Percentiles rank a stretch among this genome's conserved stretches.
Evolutionary conservation across 2,329 filamentous ascomycete species (phyloP).

Genomic region (Phyllosticta capitalensis): DNA sequence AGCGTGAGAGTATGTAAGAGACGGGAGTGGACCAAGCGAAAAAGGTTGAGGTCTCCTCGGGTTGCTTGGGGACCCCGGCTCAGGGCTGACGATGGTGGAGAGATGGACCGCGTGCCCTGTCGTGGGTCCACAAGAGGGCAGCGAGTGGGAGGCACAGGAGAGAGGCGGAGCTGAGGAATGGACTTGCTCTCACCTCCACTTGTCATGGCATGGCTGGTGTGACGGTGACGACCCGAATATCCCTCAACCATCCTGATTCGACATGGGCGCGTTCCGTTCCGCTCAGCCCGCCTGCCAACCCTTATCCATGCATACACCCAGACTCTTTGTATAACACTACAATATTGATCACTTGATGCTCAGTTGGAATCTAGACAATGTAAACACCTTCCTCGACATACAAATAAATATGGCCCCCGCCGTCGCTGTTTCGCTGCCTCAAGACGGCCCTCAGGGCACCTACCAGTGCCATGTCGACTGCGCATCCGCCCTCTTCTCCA

Average conservation of each 20-base stretch:
- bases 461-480: background rate
- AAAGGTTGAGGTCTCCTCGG: background rate
- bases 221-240: no score
- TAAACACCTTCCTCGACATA: no score
- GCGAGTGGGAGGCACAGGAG: background rate
- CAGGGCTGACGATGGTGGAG: background rate
- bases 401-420: no score
- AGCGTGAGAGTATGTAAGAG: background rate
- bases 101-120: background rate
- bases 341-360: background rate
- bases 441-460: background rate
- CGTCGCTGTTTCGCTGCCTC: background rate
- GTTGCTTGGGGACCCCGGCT: background rate
- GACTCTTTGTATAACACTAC: background rate
- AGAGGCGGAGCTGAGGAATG: background rate
- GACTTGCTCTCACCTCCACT: no score
- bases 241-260: background rate
- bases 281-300: no score
- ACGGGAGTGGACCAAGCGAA: background rate
- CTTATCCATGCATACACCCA: no score
- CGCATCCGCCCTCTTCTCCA: background rate
- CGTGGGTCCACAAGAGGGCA: background rate
- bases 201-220: no score
- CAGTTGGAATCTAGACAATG: background rate
- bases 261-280: no score